These are phyloP conservation scores for Cephaloascus fragrans DNA, from an alignment of 805 yeast species.

Conservation along the genomic window DNA sequence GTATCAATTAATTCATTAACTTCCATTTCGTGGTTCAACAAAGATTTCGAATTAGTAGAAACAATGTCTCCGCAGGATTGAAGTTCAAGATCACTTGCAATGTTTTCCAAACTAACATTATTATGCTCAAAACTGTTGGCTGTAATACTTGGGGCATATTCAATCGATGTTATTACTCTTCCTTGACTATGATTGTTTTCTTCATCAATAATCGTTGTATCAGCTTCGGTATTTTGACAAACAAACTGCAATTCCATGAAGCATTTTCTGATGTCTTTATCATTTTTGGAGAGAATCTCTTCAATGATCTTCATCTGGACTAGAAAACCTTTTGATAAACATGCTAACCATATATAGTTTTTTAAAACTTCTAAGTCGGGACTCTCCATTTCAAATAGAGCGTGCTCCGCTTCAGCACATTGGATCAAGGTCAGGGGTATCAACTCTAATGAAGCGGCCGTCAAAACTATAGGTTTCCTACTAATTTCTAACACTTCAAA, in stretches of 20 bases:
- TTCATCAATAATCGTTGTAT: background rate
- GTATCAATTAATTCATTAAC: slow-evolving; percentile 26
- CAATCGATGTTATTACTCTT: background rate
- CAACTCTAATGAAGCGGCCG: slow-evolving; percentile 40
- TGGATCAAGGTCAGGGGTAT: slow-evolving; percentile 42
- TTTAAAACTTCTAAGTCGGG: slow-evolving; percentile 10
- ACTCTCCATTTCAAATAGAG: slow-evolving; percentile 21
- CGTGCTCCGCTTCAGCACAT: slow-evolving; percentile 29
- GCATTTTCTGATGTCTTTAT: slow-evolving; percentile 36
- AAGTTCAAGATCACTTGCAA: slow-evolving; percentile 11
- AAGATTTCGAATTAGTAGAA: slow-evolving; percentile 14
- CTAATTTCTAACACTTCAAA: slow-evolving; percentile 50
- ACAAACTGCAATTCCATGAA: slow-evolving; percentile 34
- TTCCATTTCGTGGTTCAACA: slow-evolving; percentile 13
- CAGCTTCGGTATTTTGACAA: slow-evolving; percentile 10
- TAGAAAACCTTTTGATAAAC: slow-evolving; percentile 21
- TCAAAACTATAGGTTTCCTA: slow-evolving; percentile 61
- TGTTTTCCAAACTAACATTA: background rate
- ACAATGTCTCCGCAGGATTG: slow-evolving; percentile 21
- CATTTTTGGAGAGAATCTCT: slow-evolving; percentile 12
- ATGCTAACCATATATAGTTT: slow-evolving; percentile 32
- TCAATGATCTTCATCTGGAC: slow-evolving; percentile 19
- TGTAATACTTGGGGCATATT: too few species aligned
- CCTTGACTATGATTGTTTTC: background rate
- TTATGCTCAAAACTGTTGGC: too few species aligned